Evolutionary conservation across 2,329 filamentous ascomycete species (phyloP), one percentile per base, ranked within the genome.

Genomic region (Xylariales sp.): DNA sequence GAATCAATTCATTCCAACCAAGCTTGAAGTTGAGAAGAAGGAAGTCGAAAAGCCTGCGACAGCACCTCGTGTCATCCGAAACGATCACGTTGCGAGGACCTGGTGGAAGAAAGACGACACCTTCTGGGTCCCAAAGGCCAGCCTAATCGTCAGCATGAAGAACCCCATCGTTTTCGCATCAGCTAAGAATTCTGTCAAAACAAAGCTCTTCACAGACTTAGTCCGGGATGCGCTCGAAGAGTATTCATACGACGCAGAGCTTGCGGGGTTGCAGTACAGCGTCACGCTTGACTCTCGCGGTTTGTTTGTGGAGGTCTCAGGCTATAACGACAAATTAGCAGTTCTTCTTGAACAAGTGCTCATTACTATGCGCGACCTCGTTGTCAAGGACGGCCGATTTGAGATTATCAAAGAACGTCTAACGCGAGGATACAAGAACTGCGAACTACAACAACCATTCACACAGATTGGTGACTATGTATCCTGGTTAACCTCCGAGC

Each of bases 81-180:
- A 97, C 74, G 95, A 97, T 72, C 85, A 90, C 5, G 83, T 89
- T 41, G 90, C 93, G 0, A 90, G 94, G 36, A 91, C 93, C 2
- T 99, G 96, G 96, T 97, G 90, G 84, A 99, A 99, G 84, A 98
- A 98, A 81, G 96, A 99, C 75, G 96, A 99, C 74, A 94, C 91
- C 0, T 99, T 98, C 80, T 98, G 95, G 94, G 96, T 98, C 9
- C 96, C 96, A 8, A 97, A 97, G 79, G 96, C 93, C 3, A 96
- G 94, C 67, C 83, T 98, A 18, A 88, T 94, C 71, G 88, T 97
- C 71, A 93, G 90, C 73, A 85, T 97, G 72, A 89, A 90, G 74
- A 97, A 91, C 67, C 92, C 94, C 0, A 81, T 97, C 53, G 89
- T 92, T n/a, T 90, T 89, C 77, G 87, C 92, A 1, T 94, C 92